Evolutionary conservation across 2,329 filamentous ascomycete genomes (phyloP).

Genomic region (Curvularia hawaiiensis): DNA sequence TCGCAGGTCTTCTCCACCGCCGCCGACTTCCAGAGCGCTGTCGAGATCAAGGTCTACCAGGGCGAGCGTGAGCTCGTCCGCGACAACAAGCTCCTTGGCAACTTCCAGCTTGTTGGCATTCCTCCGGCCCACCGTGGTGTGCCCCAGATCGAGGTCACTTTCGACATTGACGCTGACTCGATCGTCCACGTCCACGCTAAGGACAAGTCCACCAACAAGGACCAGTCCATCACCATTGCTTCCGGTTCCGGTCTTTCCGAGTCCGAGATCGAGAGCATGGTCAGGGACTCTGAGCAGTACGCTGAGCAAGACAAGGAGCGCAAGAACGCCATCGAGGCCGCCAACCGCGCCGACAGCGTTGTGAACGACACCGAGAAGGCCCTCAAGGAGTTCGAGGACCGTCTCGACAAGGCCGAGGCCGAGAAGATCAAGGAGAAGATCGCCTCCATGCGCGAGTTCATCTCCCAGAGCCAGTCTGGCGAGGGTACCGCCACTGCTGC

Average conservation of each 20-base stretch:
- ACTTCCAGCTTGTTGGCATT: conserved; percentile 99
- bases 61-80: conserved; percentile 98
- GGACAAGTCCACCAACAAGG: conserved; percentile 99
- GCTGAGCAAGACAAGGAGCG: conserved; percentile 95
- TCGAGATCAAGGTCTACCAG: conserved; percentile 99
- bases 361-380: conserved; percentile 98
- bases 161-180: conserved; percentile 97
- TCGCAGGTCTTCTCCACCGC: conserved; percentile 97
- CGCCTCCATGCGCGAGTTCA: conserved; percentile 79
- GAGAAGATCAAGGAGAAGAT: conserved; percentile 96
- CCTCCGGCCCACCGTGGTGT: conserved; percentile 95
- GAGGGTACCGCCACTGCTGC: conserved; percentile 85
- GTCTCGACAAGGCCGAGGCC: conserved; percentile 94
- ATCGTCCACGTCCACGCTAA: conserved; percentile 98
- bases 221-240: conserved; percentile 98
- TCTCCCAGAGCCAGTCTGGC: conserved; percentile 92
- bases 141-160: conserved; percentile 96
- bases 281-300: conserved; percentile 96
- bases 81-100: conserved; percentile 98
- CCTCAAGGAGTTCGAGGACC: conserved; percentile 94
- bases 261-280: conserved; percentile 94
- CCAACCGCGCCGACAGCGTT: conserved; percentile 96
- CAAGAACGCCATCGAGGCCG: conserved; percentile 91
- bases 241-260: conserved; percentile 97
- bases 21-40: conserved; percentile 96